Evolutionary conservation across 2,329 filamentous ascomycete genomes (phyloP), one percentile per base, ranked within the genome.

Genomic region (Cytospora schulzeri): DNA sequence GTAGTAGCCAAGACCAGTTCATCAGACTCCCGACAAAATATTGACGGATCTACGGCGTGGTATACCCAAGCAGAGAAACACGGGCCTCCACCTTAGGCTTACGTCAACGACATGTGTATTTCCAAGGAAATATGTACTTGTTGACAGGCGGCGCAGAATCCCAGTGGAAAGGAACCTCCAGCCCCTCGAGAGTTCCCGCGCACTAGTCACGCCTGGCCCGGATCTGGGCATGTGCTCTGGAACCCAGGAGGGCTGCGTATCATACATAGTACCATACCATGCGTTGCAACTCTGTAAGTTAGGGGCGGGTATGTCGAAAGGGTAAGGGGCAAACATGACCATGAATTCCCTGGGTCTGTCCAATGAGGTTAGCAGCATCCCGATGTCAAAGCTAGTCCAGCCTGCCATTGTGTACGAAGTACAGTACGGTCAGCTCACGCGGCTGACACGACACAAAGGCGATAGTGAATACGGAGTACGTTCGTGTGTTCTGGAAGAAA

Each of bases 151-250:
- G 52, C 60, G 52, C 60, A 53, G 35, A 50, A 50, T 62, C 60
- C 60, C 52, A 62, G 53, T 41, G 52, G 52, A 51, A 62, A 62
- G 60, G 60, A 62, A 62, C 45, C 60, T 48, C 45, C 45, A 48
- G 45, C n/a, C 45, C 52, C 52, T 56, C 60, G 54, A 62, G 52
- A 52, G 41, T 56, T 62, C 52, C 60, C 60, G 60, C 60, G 33
- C 50, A 54, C 53, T 62, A 56, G 60, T 48, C 60, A 62, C 38
- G 60, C 55, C 50, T 62, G 60, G 60, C 60, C 60, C 54, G 52
- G 48, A 54, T 45, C 60, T 62, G 52, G 60, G 60, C 60, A 62
- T 62, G 54, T 62, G 60, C 60, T 41, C 60, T 62, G 54, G 60
- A 45, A 51, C 55, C 60, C 60, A 56, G 60, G 48, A 62, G 60